These are phyloP conservation scores for Leucosporidium creatinivorum DNA, from an alignment of 768 basidiomycete species.

Conservation along the genomic window DNA sequence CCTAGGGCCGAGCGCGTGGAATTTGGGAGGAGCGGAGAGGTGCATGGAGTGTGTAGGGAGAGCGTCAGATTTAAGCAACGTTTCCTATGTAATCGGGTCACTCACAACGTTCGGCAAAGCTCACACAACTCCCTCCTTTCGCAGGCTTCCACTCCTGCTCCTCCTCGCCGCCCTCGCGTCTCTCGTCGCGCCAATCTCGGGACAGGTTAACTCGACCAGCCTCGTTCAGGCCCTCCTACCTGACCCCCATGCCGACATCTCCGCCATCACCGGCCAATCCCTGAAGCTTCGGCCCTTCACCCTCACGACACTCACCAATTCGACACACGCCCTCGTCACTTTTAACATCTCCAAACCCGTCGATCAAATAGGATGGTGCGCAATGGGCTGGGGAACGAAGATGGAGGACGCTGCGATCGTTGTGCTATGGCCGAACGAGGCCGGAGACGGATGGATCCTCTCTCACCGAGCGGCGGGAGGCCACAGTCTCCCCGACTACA, in stretches of 20 bases:
- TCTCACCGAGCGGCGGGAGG: conserved; percentile 9
- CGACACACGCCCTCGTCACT: conserved; percentile 3
- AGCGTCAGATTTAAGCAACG: too few relatives aligned
- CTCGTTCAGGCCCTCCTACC: not conserved
- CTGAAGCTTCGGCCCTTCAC: not conserved
- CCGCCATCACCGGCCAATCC: not conserved
- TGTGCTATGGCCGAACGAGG: conserved; percentile 10
- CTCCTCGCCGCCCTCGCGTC: not conserved
- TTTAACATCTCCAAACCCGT: not conserved
- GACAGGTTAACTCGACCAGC: not conserved
- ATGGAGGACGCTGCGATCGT: conserved; percentile 14
- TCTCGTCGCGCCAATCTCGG: not conserved
- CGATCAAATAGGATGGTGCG: not conserved
- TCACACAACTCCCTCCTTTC: too few relatives aligned
- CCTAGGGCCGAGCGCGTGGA: too few relatives aligned
- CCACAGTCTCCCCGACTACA: conserved; percentile 1
- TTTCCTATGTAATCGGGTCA: too few relatives aligned
- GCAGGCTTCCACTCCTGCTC: not conserved
- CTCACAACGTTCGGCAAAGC: too few relatives aligned
- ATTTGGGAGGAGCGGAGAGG: too few relatives aligned
- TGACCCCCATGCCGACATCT: not conserved
- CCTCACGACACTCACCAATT: conserved; percentile 5
- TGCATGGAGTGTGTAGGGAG: too few relatives aligned
- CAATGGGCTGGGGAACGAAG: not conserved
- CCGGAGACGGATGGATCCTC: conserved; percentile 4